Evolutionary conservation across 2,329 filamentous ascomycete species (phyloP), one percentile per base, ranked within the genome.

Genomic region (Fusarium newnesense): DNA sequence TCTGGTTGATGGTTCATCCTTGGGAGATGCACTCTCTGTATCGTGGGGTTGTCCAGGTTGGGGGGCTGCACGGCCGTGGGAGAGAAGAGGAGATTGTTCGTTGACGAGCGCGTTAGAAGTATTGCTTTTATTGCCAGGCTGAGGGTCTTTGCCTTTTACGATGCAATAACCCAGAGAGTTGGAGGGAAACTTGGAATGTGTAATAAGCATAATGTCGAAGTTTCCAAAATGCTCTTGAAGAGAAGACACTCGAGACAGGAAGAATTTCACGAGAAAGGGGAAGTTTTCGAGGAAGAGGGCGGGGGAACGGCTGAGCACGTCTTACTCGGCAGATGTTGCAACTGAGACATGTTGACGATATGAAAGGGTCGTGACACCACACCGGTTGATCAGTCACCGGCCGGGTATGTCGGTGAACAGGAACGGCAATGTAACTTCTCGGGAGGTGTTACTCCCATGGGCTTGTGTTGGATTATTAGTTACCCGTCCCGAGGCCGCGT

Each of bases 181-280:
- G 6, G 37, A 24, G 7, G 52, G 37, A 8, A 42, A 56, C 4
- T 32, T 56, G 21, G 52, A 42, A 32, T 56, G 26, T 7, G 26
- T 56, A 7, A 15, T 24, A 13, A 56, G 37, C 52, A 56, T 30
- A 16, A 3, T 7, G 5, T 13, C 4, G 4, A 3, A 13, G 4
- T 28, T 10, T 13, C 32, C 12, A 3, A 46, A 28, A 47, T n/a
- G 12, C 24, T 28, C 8, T 7, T 28, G 2, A 7, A 10, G 18
- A 28, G 0, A 26, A 21, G 12, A 7, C 4, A 21, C 2, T n/a
- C n/a, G n/a, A n/a, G n/a, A n/a, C n/a, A 15, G 4, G 10, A 24
- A 16, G 2, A n/a, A n/a, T n/a, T n/a, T n/a, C n/a, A n/a, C n/a
- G n/a, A n/a, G n/a, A n/a, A n/a, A n/a, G n/a, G n/a, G n/a, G n/a